Base-by-base conservation (phyloP, 129 eudicot genomes). In the Silybum marianum region DNA sequence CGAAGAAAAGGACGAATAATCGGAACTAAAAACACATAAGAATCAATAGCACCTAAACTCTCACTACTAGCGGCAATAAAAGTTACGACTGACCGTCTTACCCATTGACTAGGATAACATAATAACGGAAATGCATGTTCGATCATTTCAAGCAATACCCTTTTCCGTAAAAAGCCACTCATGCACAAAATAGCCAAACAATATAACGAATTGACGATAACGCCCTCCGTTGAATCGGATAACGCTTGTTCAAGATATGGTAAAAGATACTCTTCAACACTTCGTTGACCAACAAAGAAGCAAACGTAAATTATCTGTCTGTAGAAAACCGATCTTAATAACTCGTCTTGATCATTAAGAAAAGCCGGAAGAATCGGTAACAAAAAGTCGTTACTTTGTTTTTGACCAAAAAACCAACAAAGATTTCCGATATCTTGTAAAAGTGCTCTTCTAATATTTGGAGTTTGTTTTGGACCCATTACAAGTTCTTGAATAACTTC, bases 401-500 rank as follows among this genome's bases (percentile, higher is more conserved):
- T 92, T 82, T 92, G 99, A 63, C 99, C 99, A 58, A 95, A 92
- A 82, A 95, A 95, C 93, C 97, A 95, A 77, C 98, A 95, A 72
- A 95, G 89, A 83, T 91, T 88, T 28, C 98, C 97, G 22, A 95
- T 85, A 83, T 95, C 98, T 85, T 89, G 93, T 84, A 95, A 82
- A 36, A 93, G 96, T 9, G 98, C 99, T 81, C 99, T 93, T 82
- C 98, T 87, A 28, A 95, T 95, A 88, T 95, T 93, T 8, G 98
- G 99, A 23, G 98, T 90, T 87, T 95, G 99, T 82, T 93, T 95
- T 11, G 99, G 98, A 14, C 99, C 98, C 99, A 95, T 95, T 42
- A 95, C 99, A 34, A 95, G 98, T 85, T 95, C 99, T 86, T 95
- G 99, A 85, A 95, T 91, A 68, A 95, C 93, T 81, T 95, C 99